These are phyloP conservation scores for Termitomyces heimii DNA, from an alignment of 768 basidiomycete species.

Conservation along the genomic window DNA sequence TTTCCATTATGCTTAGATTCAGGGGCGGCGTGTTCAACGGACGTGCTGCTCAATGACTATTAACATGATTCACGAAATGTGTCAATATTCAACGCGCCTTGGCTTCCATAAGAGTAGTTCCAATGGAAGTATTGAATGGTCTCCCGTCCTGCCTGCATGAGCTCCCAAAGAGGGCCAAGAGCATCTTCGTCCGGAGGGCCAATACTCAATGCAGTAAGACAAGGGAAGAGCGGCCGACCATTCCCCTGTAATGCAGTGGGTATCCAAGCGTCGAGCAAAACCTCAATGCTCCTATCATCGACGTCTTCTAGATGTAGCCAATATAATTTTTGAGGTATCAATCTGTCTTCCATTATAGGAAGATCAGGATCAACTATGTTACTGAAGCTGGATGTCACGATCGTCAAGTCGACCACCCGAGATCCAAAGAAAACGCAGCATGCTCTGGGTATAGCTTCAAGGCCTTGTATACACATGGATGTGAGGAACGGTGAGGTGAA, in stretches of 20 bases:
- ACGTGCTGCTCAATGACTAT: background rate
- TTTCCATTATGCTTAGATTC: background rate
- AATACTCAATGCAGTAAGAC: background rate
- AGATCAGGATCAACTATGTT: background rate
- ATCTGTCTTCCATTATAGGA: background rate
- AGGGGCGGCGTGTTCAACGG: conserved; percentile 4
- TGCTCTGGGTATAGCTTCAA: background rate
- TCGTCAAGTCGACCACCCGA: background rate
- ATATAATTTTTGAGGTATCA: background rate
- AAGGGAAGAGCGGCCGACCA: background rate
- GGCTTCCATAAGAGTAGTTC: conserved; percentile 4
- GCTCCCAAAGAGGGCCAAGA: background rate
- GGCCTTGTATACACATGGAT: conserved; percentile 2
- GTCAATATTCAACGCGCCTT: background rate
- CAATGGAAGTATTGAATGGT: conserved; percentile 9
- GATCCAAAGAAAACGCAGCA: conserved; percentile 4
- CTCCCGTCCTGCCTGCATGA: background rate
- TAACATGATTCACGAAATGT: background rate
- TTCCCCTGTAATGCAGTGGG: background rate
- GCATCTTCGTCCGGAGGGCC: background rate
- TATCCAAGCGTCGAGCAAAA: conserved; percentile 1
- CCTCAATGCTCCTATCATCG: background rate
- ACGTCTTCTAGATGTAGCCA: conserved; percentile 6
- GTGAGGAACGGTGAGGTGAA: background rate
- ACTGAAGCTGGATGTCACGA: background rate